These are phyloP conservation scores for Cryptococcus maquisensis DNA, from an alignment of 1,284 basidiomycete genomes.

Conservation along the genomic window DNA sequence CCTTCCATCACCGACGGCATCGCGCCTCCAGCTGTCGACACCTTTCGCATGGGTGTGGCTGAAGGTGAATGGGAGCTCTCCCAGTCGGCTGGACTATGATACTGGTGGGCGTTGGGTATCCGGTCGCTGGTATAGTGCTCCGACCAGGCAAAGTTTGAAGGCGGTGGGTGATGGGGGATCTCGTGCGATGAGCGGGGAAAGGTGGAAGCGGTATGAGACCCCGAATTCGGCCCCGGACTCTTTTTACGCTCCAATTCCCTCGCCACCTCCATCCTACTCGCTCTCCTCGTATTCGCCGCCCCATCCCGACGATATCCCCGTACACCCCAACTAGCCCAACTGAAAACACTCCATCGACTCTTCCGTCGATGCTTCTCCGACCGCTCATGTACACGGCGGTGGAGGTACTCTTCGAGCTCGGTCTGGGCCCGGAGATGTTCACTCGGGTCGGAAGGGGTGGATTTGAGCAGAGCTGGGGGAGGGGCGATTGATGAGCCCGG, in stretches of 20 bases:
- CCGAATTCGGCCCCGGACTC: not conserved
- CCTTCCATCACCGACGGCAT: not conserved
- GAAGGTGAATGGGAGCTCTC: not conserved
- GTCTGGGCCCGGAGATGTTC: not conserved
- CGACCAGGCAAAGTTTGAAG: conserved; percentile 23
- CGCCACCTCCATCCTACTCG: not conserved
- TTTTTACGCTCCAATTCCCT: not conserved
- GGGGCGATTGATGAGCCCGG: conserved; percentile 2
- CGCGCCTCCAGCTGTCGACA: not conserved
- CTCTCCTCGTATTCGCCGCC: not conserved
- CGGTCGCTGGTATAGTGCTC: conserved; percentile 18
- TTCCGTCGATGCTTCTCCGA: conserved; percentile 2
- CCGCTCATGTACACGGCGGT: not conserved
- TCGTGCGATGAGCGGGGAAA: not conserved
- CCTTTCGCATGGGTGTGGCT: not conserved
- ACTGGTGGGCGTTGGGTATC: conserved; percentile 2
- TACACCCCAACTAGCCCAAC: not conserved
- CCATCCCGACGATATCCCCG: not conserved
- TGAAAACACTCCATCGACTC: conserved; percentile 16
- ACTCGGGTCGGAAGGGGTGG: not conserved
- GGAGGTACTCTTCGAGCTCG: not conserved
- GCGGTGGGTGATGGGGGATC: not conserved
- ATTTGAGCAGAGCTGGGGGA: not conserved
- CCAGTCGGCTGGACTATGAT: not conserved
- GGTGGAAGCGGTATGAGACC: not conserved